These are phyloP conservation scores for Candida gorgasii DNA, from an alignment of 805 yeast genomes.

Conservation along the genomic window DNA sequence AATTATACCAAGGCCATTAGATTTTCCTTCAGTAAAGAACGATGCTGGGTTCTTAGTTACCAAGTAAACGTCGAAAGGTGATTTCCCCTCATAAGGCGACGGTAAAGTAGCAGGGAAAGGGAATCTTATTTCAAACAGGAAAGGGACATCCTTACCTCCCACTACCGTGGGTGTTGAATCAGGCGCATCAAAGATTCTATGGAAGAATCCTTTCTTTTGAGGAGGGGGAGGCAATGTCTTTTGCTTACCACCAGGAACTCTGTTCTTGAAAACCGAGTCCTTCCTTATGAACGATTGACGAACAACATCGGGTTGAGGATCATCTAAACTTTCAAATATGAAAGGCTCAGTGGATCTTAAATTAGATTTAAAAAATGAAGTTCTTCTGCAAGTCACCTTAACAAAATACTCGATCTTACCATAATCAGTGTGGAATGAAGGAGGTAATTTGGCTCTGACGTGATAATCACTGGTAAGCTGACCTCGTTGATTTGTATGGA, in stretches of 20 bases:
- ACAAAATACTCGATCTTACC: slow-evolving; percentile 54
- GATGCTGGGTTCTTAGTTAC: slow-evolving; percentile 32
- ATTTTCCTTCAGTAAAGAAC: slow-evolving; percentile 36
- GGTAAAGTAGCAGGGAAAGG: slow-evolving; percentile 48
- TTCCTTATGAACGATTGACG: slow-evolving; percentile 48
- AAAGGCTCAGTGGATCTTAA: slow-evolving; percentile 51
- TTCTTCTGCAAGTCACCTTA: slow-evolving; percentile 59
- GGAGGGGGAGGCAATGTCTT: slow-evolving; percentile 23
- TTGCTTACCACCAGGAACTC: slow-evolving; percentile 43
- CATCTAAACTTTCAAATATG: slow-evolving; percentile 52
- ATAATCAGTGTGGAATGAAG: slow-evolving; percentile 32
- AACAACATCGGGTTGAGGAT: slow-evolving; percentile 22
- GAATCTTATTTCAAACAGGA: slow-evolving; percentile 50
- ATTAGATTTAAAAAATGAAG: slow-evolving; percentile 50
- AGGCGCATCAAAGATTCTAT: slow-evolving; percentile 24
- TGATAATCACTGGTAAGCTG: slow-evolving; percentile 22
- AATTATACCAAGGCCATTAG: slow-evolving; percentile 49
- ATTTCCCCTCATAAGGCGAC: slow-evolving; percentile 14
- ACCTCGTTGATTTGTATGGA: slow-evolving; percentile 1
- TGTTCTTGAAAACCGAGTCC: slow-evolving; percentile 36
- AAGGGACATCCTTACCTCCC: slow-evolving; percentile 37
- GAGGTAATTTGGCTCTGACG: slow-evolving; percentile 31
- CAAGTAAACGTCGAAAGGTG: slow-evolving; percentile 28
- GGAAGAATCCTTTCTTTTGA: slow-evolving; percentile 28
- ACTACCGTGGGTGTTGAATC: slow-evolving; percentile 19